phyloP scores from a whole-genome alignment of 768 basidiomycete genomes.

The Podaxis mareebaensis region DNA sequence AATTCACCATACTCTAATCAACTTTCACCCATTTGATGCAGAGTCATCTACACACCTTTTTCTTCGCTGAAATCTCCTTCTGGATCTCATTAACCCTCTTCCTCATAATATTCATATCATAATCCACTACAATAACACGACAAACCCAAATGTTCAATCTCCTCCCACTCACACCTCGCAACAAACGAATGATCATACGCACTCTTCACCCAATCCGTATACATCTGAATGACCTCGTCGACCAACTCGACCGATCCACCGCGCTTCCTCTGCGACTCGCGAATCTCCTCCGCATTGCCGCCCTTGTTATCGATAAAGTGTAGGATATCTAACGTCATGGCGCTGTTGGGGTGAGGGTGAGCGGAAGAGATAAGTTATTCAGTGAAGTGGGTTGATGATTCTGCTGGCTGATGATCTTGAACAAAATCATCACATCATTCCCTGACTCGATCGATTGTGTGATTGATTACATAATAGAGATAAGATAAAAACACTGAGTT shows the following conservation, averaged over 20 bases:
- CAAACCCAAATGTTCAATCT: conserved; percentile 4
- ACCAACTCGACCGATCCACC: conserved; percentile 89
- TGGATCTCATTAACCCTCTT: conserved; percentile 90
- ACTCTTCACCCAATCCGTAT: conserved; percentile 94
- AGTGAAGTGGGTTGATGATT: background rate
- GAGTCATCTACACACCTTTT: conserved; percentile 61
- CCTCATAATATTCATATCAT: conserved; percentile 71
- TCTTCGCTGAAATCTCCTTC: conserved; percentile 93
- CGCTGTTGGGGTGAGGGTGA: conserved; percentile 4
- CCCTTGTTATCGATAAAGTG: conserved; percentile 86
- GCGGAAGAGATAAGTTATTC: background rate
- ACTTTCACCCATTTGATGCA: background rate
- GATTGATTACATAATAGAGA: conserved; percentile 1
- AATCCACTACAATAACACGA: conserved; percentile 69
- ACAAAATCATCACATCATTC: background rate
- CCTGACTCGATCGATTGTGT: conserved; percentile 9
- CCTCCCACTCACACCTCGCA: background rate
- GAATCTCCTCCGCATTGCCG: conserved; percentile 87
- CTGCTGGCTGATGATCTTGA: background rate
- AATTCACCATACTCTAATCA: background rate
- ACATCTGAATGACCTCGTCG: conserved; percentile 92
- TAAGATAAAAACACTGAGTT: background rate
- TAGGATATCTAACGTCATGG: conserved; percentile 82
- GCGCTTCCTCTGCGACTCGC: conserved; percentile 90
- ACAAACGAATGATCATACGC: conserved; percentile 33